phyloP scores from a whole-genome alignment of 768 basidiomycete species.

The Termitomyces sp. region DNA sequence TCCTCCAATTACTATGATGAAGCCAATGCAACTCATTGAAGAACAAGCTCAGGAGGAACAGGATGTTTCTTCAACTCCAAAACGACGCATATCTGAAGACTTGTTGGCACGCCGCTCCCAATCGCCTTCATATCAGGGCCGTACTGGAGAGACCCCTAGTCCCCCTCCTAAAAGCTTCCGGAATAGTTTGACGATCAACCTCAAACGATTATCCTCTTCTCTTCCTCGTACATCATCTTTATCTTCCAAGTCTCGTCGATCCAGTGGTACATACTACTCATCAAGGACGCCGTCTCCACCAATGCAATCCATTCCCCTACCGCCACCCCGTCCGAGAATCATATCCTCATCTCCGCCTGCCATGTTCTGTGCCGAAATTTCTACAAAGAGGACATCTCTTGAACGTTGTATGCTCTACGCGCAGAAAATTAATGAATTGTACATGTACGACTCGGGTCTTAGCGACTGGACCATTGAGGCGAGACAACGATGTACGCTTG shows the following conservation, averaged over 20 bases:
- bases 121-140: conserved; percentile 16
- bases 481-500: conserved; percentile 46
- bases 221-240: conserved; percentile 65
- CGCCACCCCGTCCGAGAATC: conserved; percentile 23
- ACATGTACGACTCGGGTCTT: conserved; percentile 69
- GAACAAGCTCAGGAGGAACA: conserved; percentile 7
- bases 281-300: conserved; percentile 32
- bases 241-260: conserved; percentile 32
- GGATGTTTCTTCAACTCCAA: conserved; percentile 3
- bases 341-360: conserved; percentile 49
- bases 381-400: conserved; percentile 42
- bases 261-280: conserved; percentile 27
- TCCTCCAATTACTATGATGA: conserved; percentile 33
- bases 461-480: conserved; percentile 66
- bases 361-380: conserved; percentile 66
- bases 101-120: conserved; percentile 8
- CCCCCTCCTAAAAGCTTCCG: conserved; percentile 46
- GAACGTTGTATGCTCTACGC: conserved; percentile 76
- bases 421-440: conserved; percentile 78
- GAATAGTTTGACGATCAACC: conserved; percentile 37
- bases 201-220: conserved; percentile 45
- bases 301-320: conserved; percentile 8
- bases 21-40: conserved; percentile 17
- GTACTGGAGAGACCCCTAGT: conserved; percentile 26
- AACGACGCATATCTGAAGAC: conserved; percentile 15